Base-by-base conservation (phyloP, 805 yeast genomes). In the Candida andamanensis region DNA sequence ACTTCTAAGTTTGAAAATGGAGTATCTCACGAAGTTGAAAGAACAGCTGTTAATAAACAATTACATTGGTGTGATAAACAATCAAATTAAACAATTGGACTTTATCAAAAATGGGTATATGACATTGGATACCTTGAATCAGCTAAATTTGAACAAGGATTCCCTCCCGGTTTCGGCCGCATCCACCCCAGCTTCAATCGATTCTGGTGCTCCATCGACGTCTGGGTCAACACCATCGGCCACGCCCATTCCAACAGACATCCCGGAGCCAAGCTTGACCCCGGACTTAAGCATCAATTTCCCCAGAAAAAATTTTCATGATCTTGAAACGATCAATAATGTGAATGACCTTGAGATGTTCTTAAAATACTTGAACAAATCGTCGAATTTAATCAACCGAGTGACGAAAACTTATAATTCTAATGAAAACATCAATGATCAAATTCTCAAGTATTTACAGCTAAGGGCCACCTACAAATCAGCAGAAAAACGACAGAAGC, bases 101-200 rank as follows among this genome's bases (percentile, higher is more conserved):
- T 63, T 65, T 42, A 67, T 64, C 4, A 66, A 63, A 40, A 63
- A 58, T 38, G 71, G 71, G 4, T 67, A 63, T 24, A 63, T 65
- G 29, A 58, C 70, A 0, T 51, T 60, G 32, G 70, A 64, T 42
- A 68, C 69, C 2, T 45, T 64, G 23, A 54, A 52, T 29, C 44
- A 51, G 22, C 35, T 41, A 13, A 19, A 19, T 19, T 19, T 19
- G 11, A 19, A 19, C 11, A 19, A 8, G 11, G 22, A 19, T 19
- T 8, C 10, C 11, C 22, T 19, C 22, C 22, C 22, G 11, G 22
- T 8, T 8, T 19, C 22, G 10, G 11, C 8, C 10, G 11, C 10
- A 8, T 8, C 10, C 22, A 8, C 22, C 10, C n/a, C n/a, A n/a
- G n/a, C n/a, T n/a, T n/a, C n/a, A n/a, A n/a, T n/a, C n/a, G n/a